phyloP scores from a whole-genome alignment of 495 filamentous ascomycete genomes.

The Achaetomiella virescens region DNA sequence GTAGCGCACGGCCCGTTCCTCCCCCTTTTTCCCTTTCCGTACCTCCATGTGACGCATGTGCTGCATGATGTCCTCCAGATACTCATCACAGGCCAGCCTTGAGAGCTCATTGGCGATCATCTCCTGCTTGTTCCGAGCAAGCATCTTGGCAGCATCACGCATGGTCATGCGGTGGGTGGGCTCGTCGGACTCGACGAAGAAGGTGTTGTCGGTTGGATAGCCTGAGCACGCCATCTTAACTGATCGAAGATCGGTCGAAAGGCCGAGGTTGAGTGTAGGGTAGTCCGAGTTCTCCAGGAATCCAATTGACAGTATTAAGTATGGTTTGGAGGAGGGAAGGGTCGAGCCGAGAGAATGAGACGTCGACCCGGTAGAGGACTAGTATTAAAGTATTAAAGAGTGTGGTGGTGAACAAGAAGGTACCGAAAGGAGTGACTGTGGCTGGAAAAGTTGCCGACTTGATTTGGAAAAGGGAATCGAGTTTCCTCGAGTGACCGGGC shows the following conservation, averaged over 20 bases:
- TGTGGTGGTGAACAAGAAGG: conserved; percentile 45
- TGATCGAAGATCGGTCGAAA: conserved; percentile 7
- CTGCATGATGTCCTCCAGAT: conserved; percentile 83
- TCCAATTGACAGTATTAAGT: conserved; percentile 23
- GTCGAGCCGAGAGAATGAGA: conserved; percentile 43
- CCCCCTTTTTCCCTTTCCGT: conserved; percentile 27
- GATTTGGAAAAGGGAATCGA: conserved; percentile 24
- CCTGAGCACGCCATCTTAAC: conserved; percentile 66
- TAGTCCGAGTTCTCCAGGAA: conserved; percentile 49
- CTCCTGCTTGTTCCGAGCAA: conserved; percentile 71
- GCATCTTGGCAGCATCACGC: conserved; percentile 66
- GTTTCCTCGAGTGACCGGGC: conserved; percentile 35
- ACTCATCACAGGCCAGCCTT: conserved; percentile 71
- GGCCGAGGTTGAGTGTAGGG: conserved; percentile 16
- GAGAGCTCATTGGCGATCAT: conserved; percentile 84
- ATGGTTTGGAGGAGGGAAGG: no score
- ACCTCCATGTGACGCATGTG: conserved; percentile 98
- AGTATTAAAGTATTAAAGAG: conserved; percentile 51
- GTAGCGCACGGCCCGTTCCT: not conserved
- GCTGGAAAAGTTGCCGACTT: conserved; percentile 32
- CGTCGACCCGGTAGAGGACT: conserved; percentile 35
- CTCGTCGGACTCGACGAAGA: conserved; percentile 82
- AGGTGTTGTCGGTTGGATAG: conserved; percentile 53
- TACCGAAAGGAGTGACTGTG: conserved; percentile 45
- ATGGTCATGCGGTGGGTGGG: conserved; percentile 45